A percentile compares a stretch with the other conserved stretches of the same genome.
These are phyloP conservation scores for Thymus quinquecostatus DNA, from an alignment of 257 asterid genomes.

Conservation along the genomic window DNA sequence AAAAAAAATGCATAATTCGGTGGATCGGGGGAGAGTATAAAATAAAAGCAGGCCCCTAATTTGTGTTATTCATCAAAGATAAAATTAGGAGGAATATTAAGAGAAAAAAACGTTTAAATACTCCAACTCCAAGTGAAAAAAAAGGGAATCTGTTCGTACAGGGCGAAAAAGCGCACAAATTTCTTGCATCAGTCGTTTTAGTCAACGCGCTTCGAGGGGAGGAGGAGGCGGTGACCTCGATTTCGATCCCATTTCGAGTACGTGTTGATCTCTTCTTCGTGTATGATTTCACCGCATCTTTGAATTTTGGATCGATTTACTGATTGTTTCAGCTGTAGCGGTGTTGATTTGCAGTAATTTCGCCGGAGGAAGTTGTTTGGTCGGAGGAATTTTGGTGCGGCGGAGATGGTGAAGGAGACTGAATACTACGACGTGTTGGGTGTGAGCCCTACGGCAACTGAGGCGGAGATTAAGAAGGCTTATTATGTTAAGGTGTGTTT, in stretches of 20 bases:
- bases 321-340: conserved; percentile 8
- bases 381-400: conserved; percentile 25
- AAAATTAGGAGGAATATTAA: background rate
- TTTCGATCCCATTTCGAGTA: conserved; percentile 1
- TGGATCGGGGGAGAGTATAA: too few species aligned
- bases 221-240: conserved; percentile 15
- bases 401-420: conserved; percentile 75
- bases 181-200: conserved; percentile 14
- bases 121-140: background rate
- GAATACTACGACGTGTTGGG: conserved; percentile 80
- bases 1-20: too few species aligned
- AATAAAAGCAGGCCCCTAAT: too few species aligned
- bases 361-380: conserved; percentile 14
- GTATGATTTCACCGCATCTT: background rate
- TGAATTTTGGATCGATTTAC: conserved; percentile 21
- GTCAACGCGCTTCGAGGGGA: conserved; percentile 39
- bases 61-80: too few species aligned
- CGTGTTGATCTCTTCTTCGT: conserved; percentile 18
- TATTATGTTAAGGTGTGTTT: conserved; percentile 65
- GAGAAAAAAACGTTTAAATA: background rate
- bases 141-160: background rate
- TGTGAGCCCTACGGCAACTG: conserved; percentile 70
- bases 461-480: conserved; percentile 73
- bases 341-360: conserved; percentile 21
- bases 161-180: background rate